A percentile compares a stretch with the other conserved stretches of the same genome.
phyloP scores from a whole-genome alignment of 495 filamentous ascomycete genomes.

The Podospora didyma region DNA sequence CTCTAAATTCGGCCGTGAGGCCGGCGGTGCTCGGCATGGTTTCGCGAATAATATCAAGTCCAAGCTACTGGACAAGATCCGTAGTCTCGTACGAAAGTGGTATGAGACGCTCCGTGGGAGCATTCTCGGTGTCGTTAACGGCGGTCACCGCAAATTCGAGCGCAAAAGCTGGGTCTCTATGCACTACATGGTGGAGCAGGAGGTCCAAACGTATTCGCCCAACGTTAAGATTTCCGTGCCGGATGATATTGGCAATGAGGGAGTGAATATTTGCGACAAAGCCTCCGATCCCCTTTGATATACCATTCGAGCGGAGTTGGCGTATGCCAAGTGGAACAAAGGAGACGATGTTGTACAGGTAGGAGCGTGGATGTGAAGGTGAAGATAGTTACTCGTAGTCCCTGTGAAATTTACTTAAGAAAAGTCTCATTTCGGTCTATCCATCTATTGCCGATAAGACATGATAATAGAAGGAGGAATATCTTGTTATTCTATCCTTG shows the following conservation, averaged over 20 bases:
- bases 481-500: too few relatives aligned
- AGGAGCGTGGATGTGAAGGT: too few relatives aligned
- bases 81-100: slow-evolving; percentile 26
- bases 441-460: too few relatives aligned
- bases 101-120: slow-evolving; percentile 32
- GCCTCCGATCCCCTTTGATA: too few relatives aligned
- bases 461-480: too few relatives aligned
- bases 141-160: slow-evolving; percentile 35
- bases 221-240: slow-evolving; percentile 33
- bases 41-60: slow-evolving; percentile 28
- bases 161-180: slow-evolving; percentile 33
- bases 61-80: slow-evolving; percentile 31
- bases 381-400: too few relatives aligned
- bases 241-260: slow-evolving; percentile 34
- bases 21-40: slow-evolving; percentile 9
- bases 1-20: slow-evolving; percentile 26
- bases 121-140: slow-evolving; percentile 30
- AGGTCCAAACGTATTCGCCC: slow-evolving; percentile 33
- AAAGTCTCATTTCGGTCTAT: too few relatives aligned
- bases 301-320: too few relatives aligned
- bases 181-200: slow-evolving; percentile 31
- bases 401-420: too few relatives aligned
- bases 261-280: slow-evolving; percentile 25
- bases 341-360: too few relatives aligned
- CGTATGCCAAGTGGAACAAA: too few relatives aligned